Base-by-base conservation (phyloP, 129 eudicot species). In the Saussurea involucrata region DNA sequence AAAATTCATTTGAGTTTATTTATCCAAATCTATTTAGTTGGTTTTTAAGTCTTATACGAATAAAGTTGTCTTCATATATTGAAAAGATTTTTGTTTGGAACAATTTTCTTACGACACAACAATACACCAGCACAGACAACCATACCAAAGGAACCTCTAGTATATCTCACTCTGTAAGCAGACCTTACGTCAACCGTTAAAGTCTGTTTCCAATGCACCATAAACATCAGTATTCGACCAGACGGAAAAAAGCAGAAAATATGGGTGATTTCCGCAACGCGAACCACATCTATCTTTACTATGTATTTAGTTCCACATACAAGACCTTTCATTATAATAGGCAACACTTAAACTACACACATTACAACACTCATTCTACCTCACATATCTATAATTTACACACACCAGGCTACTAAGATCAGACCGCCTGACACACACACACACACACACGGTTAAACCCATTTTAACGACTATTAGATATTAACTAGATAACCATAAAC, bases 291-390 rank as follows among this genome's bases (percentile, higher is more conserved):
- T 53, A 29, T 11, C 33, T 66, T 64, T 40, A 75, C 80, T 66
- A 4, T 67, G 18, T 31, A 67, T 76, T 25, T 49, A 76, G 53
- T 55, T 27, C 66, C 66, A 49, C 66, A 66, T 76, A 66, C 80
- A 76, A 64, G 28, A 33, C 33, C 22, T 20, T 27, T 27, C 29
- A 27, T 15, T 8, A 73, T 36, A 29, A 58, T 34, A 57, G 53
- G 44, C 72, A 40, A 75, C 7, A 40, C 71, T 61, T 60, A 60
- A 60, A 60, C 64, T 58, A 21, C 13, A 60, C 5, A 60, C 15
- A 60, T 60, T 21, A 60, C 27, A 0, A 76, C 73, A 76, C 66
- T 29, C 73, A 76, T 46, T 29, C 44, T 34, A 36, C 63, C 63
- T 63, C 44, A 63, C 36, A 74, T 40, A 66, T 66, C 73, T 42